phyloP scores from a whole-genome alignment of 2,329 filamentous ascomycete species.

The Stemphylium vesicarium region DNA sequence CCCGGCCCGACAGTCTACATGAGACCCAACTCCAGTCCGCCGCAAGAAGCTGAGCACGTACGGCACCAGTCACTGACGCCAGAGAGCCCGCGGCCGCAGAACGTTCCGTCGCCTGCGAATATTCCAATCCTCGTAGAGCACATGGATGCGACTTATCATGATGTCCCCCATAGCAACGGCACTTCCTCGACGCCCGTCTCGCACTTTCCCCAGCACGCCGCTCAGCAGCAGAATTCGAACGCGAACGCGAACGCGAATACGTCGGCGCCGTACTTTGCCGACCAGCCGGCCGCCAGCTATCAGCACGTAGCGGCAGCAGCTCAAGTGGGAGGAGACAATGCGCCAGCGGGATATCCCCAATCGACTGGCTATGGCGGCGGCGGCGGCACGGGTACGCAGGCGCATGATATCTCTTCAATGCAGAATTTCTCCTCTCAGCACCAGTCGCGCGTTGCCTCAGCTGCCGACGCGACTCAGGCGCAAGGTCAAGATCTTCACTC shows the following conservation, averaged over 20 bases:
- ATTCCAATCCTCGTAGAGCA: constrained; percentile 73
- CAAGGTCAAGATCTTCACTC: constrained; percentile 37
- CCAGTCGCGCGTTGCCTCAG: constrained; percentile 39
- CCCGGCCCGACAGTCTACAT: constrained; percentile 53
- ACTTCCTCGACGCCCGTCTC: constrained; percentile 32
- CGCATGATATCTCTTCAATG: constrained; percentile 48
- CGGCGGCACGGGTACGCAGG: constrained; percentile 32
- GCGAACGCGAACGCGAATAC: constrained; percentile 38
- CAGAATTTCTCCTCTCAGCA: constrained; percentile 45
- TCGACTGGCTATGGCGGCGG: constrained; percentile 32
- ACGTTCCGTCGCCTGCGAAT: constrained; percentile 70
- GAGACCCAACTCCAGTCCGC: constrained; percentile 61
- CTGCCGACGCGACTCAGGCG: constrained; percentile 44
- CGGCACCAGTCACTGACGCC: constrained; percentile 71
- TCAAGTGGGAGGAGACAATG: constrained; percentile 31
- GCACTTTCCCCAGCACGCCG: constrained; percentile 41
- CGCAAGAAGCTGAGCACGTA: constrained; percentile 64
- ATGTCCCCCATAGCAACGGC: constrained; percentile 65
- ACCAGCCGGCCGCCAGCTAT: constrained; percentile 26
- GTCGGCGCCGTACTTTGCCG: constrained; percentile 41
- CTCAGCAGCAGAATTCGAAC: constrained; percentile 26
- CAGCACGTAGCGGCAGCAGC: constrained; percentile 36
- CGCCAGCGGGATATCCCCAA: constrained; percentile 30
- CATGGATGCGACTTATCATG: constrained; percentile 74
- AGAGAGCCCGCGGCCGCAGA: constrained; percentile 72